Base-by-base conservation (phyloP, 2,329 filamentous ascomycete genomes). In the Fusarium robinianum region DNA sequence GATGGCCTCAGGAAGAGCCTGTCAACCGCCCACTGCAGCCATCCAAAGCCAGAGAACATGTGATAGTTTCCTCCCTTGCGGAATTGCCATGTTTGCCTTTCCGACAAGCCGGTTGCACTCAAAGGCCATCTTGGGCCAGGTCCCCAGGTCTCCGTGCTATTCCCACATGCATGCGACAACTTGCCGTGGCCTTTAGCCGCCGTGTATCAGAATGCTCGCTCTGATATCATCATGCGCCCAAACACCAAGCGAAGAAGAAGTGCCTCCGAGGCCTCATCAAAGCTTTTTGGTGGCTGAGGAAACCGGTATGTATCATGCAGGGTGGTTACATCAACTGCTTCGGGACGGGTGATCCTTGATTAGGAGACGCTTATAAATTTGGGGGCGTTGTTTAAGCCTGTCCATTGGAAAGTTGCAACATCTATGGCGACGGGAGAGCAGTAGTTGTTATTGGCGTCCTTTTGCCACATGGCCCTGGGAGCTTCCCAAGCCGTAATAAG, bases 331-430 rank as follows among this genome's bases (percentile, higher is more conserved):
- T 55, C 33, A 34, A 42, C 34, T 40, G 29, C 39, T 40, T 36
- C 40, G 42, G 39, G 27, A 43, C 37, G 31, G 44, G 25, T 39
- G 43, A 16, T 25, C 17, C 30, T 33, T 55, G 47, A 51, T 52
- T 48, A 41, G 37, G 44, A 53, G 41, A 36, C 42, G 57, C 50
- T 61, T 52, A 49, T 51, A 36, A 57, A 55, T 51, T 41, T 39
- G 47, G 47, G 44, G 49, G 40, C 25, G 23, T 35, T 36, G 30
- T 42, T 34, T 39, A 34, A 47, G 36, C 24, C 36, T n/a, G n/a
- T n/a, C 38, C 33, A 33, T 43, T 24, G 21, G 38, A 23, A 39
- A 30, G 9, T 19, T 22, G 32, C 22, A 37, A 31, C 33, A 26
- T 37, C 29, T 21, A 41, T 29, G 37, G 37, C 32, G 31, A 25